Evolutionary conservation across 805 yeast genomes (phyloP).

Genomic region (Spathaspora gorwiae): DNA sequence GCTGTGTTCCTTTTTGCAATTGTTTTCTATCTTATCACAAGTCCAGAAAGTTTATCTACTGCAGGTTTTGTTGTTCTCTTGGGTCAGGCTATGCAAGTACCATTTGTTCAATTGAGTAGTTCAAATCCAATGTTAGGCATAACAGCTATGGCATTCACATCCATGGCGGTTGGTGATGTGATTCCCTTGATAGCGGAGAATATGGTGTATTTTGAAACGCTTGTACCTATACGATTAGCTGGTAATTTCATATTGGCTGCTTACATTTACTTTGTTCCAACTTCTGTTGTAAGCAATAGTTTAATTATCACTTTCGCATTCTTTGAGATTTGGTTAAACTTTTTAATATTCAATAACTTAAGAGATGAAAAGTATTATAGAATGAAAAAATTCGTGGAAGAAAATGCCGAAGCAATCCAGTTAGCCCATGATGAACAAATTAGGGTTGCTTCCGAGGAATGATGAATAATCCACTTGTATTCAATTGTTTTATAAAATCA

Average conservation of each 20-base stretch:
- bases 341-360: constrained; percentile 55
- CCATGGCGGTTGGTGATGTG: constrained; percentile 49
- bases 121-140: constrained; percentile 47
- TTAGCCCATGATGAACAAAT: constrained; percentile 26
- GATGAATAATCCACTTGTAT: no score
- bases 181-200: constrained; percentile 53
- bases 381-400: constrained; percentile 38
- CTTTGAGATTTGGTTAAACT: constrained; percentile 66
- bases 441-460: constrained; percentile 24
- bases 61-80: constrained; percentile 47
- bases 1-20: constrained; percentile 40
- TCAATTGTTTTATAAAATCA: no score
- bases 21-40: constrained; percentile 44
- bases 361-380: constrained; percentile 59
- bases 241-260: constrained; percentile 47
- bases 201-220: constrained; percentile 50
- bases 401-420: constrained; percentile 32
- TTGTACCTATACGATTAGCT: constrained; percentile 55
- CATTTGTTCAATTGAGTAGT: constrained; percentile 23
- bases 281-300: constrained; percentile 53
- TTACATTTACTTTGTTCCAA: constrained; percentile 44
- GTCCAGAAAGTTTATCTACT: constrained; percentile 41
- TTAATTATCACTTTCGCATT: constrained; percentile 56
- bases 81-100: constrained; percentile 56
- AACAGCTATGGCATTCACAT: constrained; percentile 41